A percentile compares a stretch with the other conserved stretches of the same genome.
Conservation (phyloP, 2,329 filamentous ascomycete genomes). For the Coniochaeta pulveracea region DNA sequence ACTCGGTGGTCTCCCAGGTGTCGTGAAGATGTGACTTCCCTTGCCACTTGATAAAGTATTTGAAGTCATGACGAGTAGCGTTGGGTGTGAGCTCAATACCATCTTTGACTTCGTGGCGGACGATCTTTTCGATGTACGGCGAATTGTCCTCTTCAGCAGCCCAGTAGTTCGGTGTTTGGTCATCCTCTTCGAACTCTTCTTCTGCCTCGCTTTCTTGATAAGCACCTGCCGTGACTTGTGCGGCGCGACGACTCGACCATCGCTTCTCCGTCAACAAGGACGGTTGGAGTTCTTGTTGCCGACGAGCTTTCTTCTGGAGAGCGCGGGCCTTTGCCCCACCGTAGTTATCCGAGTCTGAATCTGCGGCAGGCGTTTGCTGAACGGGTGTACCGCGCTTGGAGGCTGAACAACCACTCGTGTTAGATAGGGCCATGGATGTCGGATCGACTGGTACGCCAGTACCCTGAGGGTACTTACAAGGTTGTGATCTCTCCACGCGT, state of each 20-base stretch:
- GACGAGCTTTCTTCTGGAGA: conserved; percentile 17
- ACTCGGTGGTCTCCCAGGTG: conserved; percentile 79
- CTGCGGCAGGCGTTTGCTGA: conserved; percentile 15
- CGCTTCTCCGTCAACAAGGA: conserved; percentile 14
- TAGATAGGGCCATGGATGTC: conserved; percentile 5
- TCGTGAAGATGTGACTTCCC: conserved; percentile 90
- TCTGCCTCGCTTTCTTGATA: conserved; percentile 59
- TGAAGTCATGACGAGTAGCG: conserved; percentile 61
- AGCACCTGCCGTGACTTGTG: conserved; percentile 15
- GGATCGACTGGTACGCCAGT: neutral
- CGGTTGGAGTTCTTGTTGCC: conserved; percentile 16
- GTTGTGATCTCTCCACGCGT: conserved; percentile 52
- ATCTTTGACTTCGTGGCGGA: conserved; percentile 74
- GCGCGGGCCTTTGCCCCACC: conserved; percentile 16
- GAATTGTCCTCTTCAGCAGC: conserved; percentile 61
- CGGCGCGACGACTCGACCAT: conserved; percentile 17
- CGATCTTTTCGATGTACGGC: conserved; percentile 81
- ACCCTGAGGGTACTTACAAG: conserved; percentile 35
- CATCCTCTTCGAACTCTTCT: conserved; percentile 35
- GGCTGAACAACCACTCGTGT: conserved; percentile 8
- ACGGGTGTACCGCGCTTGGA: conserved; percentile 17
- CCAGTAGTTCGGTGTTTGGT: conserved; percentile 61
- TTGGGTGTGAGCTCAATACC: conserved; percentile 49
- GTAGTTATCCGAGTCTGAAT: conserved; percentile 17
- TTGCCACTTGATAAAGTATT: conserved; percentile 95